A percentile compares a stretch with the other conserved stretches of the same genome.
Conservation (phyloP, 1,139 yeast genomes). For the Nakaseomyces nivariensis region DNA sequence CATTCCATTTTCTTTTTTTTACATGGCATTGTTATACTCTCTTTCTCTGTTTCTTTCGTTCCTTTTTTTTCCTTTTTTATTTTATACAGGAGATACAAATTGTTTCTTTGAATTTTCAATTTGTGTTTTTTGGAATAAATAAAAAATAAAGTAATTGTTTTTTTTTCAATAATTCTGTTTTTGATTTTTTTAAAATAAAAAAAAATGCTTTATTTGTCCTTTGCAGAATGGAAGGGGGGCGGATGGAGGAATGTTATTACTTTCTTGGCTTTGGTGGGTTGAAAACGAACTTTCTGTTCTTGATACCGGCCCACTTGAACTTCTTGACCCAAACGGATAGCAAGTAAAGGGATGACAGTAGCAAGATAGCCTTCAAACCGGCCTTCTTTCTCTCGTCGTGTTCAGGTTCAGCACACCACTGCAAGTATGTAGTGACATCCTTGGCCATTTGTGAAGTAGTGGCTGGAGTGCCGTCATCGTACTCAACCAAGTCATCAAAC, state of each 20-base stretch:
- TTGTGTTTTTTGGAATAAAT: background rate
- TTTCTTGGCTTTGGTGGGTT: slow-evolving; percentile 60
- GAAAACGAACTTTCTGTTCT: slow-evolving; percentile 89
- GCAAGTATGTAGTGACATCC: slow-evolving; percentile 89
- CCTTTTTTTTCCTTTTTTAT: background rate
- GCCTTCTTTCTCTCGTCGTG: slow-evolving; percentile 96
- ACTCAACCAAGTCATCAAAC: slow-evolving; percentile 94
- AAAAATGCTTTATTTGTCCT: background rate
- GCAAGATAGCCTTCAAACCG: slow-evolving; percentile 87
- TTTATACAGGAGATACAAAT: background rate
- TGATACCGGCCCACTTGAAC: slow-evolving; percentile 96
- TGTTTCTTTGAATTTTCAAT: background rate
- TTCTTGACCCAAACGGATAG: slow-evolving; percentile 88
- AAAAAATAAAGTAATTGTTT: background rate
- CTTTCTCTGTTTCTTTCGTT: background rate
- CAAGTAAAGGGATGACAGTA: slow-evolving; percentile 71
- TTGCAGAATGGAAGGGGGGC: no score
- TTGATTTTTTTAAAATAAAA: background rate
- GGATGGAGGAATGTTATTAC: background rate
- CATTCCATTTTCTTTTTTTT: no score
- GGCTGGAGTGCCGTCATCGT: slow-evolving; percentile 98
- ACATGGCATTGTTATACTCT: background rate
- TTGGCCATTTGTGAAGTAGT: slow-evolving; percentile 99
- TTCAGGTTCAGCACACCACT: slow-evolving; percentile 99
- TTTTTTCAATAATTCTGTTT: no score